A percentile compares a stretch with the other conserved stretches of the same genome.
Evolutionary conservation across 2,329 filamentous ascomycete species (phyloP).

Genomic region (Trichoderma guizhouense): DNA sequence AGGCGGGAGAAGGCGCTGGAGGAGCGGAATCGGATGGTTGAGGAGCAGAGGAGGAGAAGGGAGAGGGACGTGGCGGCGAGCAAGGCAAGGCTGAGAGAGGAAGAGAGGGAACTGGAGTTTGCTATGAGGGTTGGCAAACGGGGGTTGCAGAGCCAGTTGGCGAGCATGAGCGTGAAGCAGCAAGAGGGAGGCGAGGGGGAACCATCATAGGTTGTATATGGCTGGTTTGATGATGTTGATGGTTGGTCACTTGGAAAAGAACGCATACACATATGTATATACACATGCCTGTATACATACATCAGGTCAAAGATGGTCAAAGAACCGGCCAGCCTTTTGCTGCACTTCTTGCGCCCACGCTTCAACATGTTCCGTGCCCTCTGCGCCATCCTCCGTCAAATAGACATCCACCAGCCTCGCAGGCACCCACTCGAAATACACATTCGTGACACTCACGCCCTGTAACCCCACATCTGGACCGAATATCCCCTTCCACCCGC

Average conservation of each 20-base stretch:
- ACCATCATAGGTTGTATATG: constrained; percentile 18
- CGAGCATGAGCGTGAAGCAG: constrained; percentile 30
- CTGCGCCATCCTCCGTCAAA: constrained; percentile 52
- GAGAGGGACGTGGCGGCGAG: constrained; percentile 58
- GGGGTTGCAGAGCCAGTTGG: constrained; percentile 61
- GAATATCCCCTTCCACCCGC: constrained; percentile 41
- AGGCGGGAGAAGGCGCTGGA: constrained; percentile 64
- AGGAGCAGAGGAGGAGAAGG: constrained; percentile 60
- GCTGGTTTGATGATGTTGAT: not conserved
- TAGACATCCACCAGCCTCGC: constrained; percentile 49
- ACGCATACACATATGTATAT: not conserved
- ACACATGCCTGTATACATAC: not conserved
- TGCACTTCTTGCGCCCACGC: constrained; percentile 37
- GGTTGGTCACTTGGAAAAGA: not conserved
- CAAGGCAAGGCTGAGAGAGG: constrained; percentile 60
- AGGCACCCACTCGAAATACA: constrained; percentile 62
- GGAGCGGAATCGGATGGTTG: constrained; percentile 60
- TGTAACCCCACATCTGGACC: not conserved
- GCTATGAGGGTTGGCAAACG: constrained; percentile 68
- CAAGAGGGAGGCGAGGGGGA: constrained; percentile 24
- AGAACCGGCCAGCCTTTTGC: constrained; percentile 39
- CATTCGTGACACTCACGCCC: constrained; percentile 41
- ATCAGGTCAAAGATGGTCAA: constrained; percentile 37
- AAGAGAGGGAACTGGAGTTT: constrained; percentile 63
- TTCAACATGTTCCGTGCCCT: constrained; percentile 38